phyloP scores from a whole-genome alignment of 495 filamentous ascomycete species.

The Cercophora sp. region DNA sequence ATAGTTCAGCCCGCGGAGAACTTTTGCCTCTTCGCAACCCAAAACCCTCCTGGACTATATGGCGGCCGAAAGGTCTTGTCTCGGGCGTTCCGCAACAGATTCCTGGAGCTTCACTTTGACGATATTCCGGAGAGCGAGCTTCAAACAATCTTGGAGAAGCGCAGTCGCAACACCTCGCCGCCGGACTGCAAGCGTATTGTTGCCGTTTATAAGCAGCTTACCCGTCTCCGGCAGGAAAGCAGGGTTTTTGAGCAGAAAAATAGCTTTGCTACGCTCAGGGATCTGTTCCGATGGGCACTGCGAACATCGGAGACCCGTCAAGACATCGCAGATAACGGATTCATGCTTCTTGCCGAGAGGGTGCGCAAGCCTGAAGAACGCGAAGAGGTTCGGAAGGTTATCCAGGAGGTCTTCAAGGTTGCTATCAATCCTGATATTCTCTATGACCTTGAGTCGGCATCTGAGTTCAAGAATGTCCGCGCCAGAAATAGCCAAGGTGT shows the following conservation, averaged over 20 bases:
- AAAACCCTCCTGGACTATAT: constrained; percentile 94
- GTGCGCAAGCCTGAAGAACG: constrained; percentile 89
- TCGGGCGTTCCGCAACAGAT: constrained; percentile 92
- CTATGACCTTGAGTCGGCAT: constrained; percentile 55
- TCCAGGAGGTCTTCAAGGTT: constrained; percentile 90
- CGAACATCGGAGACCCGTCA: constrained; percentile 79
- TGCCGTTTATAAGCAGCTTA: constrained; percentile 88
- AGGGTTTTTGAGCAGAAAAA: constrained; percentile 95
- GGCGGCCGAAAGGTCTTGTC: constrained; percentile 91
- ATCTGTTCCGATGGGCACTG: constrained; percentile 96
- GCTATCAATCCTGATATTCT: constrained; percentile 67
- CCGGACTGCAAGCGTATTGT: constrained; percentile 90
- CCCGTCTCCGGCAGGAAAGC: constrained; percentile 79
- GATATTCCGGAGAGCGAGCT: constrained; percentile 96
- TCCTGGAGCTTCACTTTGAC: constrained; percentile 95
- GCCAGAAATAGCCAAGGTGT: constrained; percentile 53
- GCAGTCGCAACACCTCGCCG: constrained; percentile 79
- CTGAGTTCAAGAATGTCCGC: constrained; percentile 53
- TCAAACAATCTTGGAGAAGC: constrained; percentile 83
- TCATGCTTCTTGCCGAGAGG: constrained; percentile 90
- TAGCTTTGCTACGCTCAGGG: constrained; percentile 93
- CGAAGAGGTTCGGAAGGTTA: constrained; percentile 74
- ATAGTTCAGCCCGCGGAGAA: constrained; percentile 83
- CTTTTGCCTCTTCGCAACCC: constrained; percentile 99
- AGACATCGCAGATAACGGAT: constrained; percentile 87